Conservation (phyloP, 2,329 filamentous ascomycete species). For the Nothomitra cinnamomea region DNA sequence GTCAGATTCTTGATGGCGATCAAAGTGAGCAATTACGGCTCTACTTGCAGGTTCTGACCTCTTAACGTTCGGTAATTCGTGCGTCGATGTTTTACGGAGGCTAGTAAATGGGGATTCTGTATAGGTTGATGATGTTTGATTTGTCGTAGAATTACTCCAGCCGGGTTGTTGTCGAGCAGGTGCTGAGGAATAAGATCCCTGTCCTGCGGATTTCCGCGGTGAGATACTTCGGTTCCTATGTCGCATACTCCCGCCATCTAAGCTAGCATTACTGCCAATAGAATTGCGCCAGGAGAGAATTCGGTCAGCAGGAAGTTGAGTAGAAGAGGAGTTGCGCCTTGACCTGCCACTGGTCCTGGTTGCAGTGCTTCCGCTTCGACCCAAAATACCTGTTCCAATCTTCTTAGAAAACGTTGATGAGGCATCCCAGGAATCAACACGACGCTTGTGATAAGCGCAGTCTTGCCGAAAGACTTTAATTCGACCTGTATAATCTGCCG, state of each 20-base stretch:
- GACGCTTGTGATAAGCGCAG: slow-evolving; percentile 67
- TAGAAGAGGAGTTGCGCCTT: slow-evolving; percentile 12
- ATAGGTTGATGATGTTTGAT: neutral
- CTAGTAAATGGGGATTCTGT: slow-evolving; percentile 15
- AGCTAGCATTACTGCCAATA: slow-evolving; percentile 33
- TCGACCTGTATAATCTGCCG: slow-evolving; percentile 69
- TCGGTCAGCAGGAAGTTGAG: slow-evolving; percentile 45
- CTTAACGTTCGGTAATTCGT: slow-evolving; percentile 5
- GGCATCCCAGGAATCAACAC: slow-evolving; percentile 61
- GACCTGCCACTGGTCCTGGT: slow-evolving; percentile 33
- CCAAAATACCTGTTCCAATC: slow-evolving; percentile 40
- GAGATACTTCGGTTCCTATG: slow-evolving; percentile 26
- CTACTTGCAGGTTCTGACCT: neutral
- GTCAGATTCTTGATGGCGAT: slow-evolving; percentile 16
- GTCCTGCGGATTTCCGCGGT: slow-evolving; percentile 26
- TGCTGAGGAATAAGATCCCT: slow-evolving; percentile 12
- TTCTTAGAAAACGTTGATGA: slow-evolving; percentile 59
- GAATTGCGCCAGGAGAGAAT: slow-evolving; percentile 80
- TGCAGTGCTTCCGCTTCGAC: slow-evolving; percentile 37
- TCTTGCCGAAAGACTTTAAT: slow-evolving; percentile 96
- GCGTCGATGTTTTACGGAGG: slow-evolving; percentile 12
- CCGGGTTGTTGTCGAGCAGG: neutral
- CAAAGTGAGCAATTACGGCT: slow-evolving; percentile 4
- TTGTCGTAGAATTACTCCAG: neutral
- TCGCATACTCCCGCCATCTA: slow-evolving; percentile 22